These are phyloP conservation scores for Fragaria iinumae DNA, from an alignment of 306 rosid species.

Conservation along the genomic window DNA sequence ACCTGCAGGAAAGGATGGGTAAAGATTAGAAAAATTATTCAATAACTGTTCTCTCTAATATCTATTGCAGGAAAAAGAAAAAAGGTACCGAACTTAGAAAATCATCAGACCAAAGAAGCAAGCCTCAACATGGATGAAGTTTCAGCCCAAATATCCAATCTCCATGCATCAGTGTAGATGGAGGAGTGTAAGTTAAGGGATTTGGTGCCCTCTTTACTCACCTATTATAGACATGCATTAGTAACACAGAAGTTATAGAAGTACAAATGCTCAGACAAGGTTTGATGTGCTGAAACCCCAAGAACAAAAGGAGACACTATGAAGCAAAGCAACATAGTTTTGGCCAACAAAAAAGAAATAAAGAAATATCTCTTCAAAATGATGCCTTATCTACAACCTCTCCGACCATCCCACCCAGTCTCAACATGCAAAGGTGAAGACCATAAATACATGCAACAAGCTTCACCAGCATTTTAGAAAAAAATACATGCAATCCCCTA, in stretches of 20 bases:
- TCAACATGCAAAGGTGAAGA: neutral
- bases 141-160: neutral
- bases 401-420: neutral
- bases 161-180: neutral
- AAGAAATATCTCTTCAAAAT: neutral
- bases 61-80: neutral
- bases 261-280: neutral
- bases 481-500: neutral
- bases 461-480: neutral
- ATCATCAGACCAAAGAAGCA: neutral
- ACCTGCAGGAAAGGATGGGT: neutral
- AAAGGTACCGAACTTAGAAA: neutral
- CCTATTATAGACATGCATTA: neutral
- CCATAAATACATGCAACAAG: too few relatives aligned
- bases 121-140: neutral
- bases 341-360: neutral
- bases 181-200: neutral
- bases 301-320: neutral
- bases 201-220: neutral
- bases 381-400: neutral
- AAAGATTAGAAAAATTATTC: neutral
- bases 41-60: neutral
- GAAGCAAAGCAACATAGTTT: neutral
- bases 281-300: neutral
- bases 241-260: neutral